These are phyloP conservation scores for Aechmea fasciata DNA, from an alignment of 176 grass and related monocot genomes.

Conservation along the genomic window DNA sequence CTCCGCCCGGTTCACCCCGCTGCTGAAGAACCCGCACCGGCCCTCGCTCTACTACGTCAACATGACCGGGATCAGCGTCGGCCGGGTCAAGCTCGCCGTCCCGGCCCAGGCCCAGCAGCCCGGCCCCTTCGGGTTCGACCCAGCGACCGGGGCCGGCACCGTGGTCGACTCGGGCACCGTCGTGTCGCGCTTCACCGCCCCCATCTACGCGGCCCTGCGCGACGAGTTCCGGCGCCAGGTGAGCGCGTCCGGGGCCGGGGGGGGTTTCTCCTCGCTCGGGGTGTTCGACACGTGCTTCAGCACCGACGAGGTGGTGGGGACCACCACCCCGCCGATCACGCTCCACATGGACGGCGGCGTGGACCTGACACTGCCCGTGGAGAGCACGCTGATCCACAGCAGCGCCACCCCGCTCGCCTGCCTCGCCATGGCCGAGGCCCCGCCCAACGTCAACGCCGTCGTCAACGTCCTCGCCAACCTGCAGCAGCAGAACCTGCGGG, in stretches of 20 bases:
- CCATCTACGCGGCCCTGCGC: slow-evolving; percentile 62
- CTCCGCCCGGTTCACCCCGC: slow-evolving; percentile 48
- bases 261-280: slow-evolving; percentile 81
- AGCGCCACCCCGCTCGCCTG: slow-evolving; percentile 75
- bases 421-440: slow-evolving; percentile 87
- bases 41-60: slow-evolving; percentile 91
- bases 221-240: slow-evolving; percentile 83
- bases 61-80: slow-evolving; percentile 63
- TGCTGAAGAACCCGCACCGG: slow-evolving; percentile 75
- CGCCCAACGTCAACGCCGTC: slow-evolving; percentile 67
- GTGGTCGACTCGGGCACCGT: slow-evolving; percentile 89
- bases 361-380: slow-evolving; percentile 59
- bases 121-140: slow-evolving; percentile 71
- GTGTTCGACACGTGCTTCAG: slow-evolving; percentile 97
- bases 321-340: slow-evolving; percentile 48
- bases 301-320: slow-evolving; percentile 67
- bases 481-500: slow-evolving; percentile 85
- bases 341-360: slow-evolving; percentile 54
- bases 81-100: slow-evolving; percentile 30
- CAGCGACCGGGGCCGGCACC: slow-evolving; percentile 54
- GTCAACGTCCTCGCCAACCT: slow-evolving; percentile 93
- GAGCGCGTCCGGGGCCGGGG: slow-evolving; percentile 41
- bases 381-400: slow-evolving; percentile 93
- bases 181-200: slow-evolving; percentile 75
- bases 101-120: slow-evolving; percentile 30